Evolutionary conservation across 305 asterid species (phyloP).

Genomic region (Fraxinus floribunda): DNA sequence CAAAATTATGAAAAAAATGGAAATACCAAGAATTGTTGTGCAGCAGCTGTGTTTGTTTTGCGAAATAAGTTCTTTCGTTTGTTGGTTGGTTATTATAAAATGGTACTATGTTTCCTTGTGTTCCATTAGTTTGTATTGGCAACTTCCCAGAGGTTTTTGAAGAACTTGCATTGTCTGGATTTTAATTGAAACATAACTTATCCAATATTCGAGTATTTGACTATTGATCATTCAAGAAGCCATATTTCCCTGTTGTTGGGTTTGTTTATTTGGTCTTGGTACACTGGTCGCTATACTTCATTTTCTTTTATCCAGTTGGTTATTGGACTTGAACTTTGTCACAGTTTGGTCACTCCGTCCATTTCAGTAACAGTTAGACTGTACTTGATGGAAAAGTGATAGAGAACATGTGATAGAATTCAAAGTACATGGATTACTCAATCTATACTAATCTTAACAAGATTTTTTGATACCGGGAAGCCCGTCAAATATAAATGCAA

Average conservation of each 20-base stretch:
- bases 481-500: neutral
- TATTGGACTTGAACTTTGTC: neutral
- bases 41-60: conserved; percentile 29
- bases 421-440: neutral
- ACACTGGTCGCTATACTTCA: neutral
- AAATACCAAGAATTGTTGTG: conserved; percentile 31
- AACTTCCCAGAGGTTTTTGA: conserved; percentile 10
- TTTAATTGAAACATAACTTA: neutral
- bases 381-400: neutral
- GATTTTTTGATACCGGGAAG: neutral
- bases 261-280: neutral
- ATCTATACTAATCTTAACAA: neutral
- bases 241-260: neutral
- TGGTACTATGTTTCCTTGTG: neutral
- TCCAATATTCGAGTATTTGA: neutral
- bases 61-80: conserved; percentile 22
- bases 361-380: neutral
- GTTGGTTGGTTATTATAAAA: neutral
- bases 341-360: neutral
- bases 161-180: conserved; percentile 8
- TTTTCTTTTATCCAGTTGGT: neutral
- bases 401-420: neutral
- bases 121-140: conserved; percentile 5
- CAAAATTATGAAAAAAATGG: neutral
- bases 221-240: neutral